phyloP scores from a whole-genome alignment of 177 flowering plant species.

The Vitis hybrid region DNA sequence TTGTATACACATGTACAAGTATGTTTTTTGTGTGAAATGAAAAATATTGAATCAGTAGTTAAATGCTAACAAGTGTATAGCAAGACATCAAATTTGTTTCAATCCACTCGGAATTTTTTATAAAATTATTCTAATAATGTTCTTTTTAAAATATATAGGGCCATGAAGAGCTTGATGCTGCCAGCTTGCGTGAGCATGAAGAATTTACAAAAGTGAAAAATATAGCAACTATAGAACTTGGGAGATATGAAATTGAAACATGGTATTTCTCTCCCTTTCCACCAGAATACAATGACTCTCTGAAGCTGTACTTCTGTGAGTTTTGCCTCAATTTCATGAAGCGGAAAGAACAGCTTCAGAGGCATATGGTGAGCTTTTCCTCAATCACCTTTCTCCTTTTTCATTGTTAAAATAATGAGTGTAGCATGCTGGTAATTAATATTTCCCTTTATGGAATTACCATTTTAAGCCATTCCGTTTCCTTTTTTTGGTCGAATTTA shows the following conservation, averaged over 20 bases:
- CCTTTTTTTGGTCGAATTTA: background rate
- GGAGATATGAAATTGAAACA: slow-evolving; percentile 97
- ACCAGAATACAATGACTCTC: slow-evolving; percentile 86
- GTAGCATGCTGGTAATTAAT: background rate
- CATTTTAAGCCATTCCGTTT: too few relatives aligned
- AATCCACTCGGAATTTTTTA: background rate
- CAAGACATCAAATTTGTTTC: background rate
- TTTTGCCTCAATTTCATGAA: slow-evolving; percentile 98
- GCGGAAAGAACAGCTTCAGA: slow-evolving; percentile 95
- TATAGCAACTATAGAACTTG: slow-evolving; percentile 95
- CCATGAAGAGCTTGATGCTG: slow-evolving; percentile 99
- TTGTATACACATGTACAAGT: too few relatives aligned
- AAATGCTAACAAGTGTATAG: too few relatives aligned
- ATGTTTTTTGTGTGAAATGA: too few relatives aligned
- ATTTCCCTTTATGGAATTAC: too few relatives aligned
- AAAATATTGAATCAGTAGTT: too few relatives aligned
- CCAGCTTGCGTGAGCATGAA: slow-evolving; percentile 96
- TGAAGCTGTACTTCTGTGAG: slow-evolving; percentile 92
- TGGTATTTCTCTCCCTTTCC: slow-evolving; percentile 99
- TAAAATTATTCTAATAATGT: background rate
- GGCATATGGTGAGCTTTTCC: slow-evolving; percentile 87
- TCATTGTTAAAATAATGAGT: background rate
- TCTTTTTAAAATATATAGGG: slow-evolving; percentile 44
- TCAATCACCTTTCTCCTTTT: slow-evolving; percentile 4
- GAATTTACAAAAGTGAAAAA: slow-evolving; percentile 98